Evolutionary conservation across 2,329 filamentous ascomycete species (phyloP), one percentile per base, ranked within the genome.

Genomic region (Aspergillus tubingensis): DNA sequence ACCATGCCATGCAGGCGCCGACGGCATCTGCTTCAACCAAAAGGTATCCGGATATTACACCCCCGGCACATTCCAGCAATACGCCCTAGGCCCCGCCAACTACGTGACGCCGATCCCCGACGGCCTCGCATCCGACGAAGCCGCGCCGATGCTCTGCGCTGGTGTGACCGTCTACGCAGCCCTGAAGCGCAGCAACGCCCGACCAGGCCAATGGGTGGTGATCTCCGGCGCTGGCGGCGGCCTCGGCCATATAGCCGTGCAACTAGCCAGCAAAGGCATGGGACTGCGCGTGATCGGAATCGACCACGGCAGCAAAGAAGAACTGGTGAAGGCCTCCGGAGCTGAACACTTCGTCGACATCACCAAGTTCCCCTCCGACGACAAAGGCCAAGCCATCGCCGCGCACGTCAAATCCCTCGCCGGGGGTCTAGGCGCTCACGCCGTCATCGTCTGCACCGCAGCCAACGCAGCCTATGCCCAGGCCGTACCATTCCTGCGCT

Each of bases 61-160:
- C 0, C 88, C 88, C 0, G 88, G 88, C 39, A 91, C 88, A n/a
- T 91, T 90, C 71, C 88, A 90, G 71, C 86, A 90, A 75, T 91
- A 90, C 68, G 83, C 83, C 17, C 70, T 88, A 15, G 83, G 82
- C 0, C 85, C 86, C 8, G 87, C 87, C 3, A 83, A 84, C 74
- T 90, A 91, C 71, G 88, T 90, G 2, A 90, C 88, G 0, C 86
- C 86, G 2, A 89, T 91, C 65, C 88, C 88, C 2, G 86, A 88
- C 4, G 76, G 72, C 3, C 74, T 91, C 17, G 74, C 81, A 44
- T 86, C 84, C 8, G 86, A 84, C 54, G 79, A 81, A 23, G 88
- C 88, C 0, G 88, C 88, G 1, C 88, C 87, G 0, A 82, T 90
- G 77, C 81, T 89, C 55, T 90, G 87, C 73, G 87, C 86, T 13